Evolutionary conservation across 352 stramenopile species (phyloP).

Genomic region (Phytopythium cucurbitacearum): DNA sequence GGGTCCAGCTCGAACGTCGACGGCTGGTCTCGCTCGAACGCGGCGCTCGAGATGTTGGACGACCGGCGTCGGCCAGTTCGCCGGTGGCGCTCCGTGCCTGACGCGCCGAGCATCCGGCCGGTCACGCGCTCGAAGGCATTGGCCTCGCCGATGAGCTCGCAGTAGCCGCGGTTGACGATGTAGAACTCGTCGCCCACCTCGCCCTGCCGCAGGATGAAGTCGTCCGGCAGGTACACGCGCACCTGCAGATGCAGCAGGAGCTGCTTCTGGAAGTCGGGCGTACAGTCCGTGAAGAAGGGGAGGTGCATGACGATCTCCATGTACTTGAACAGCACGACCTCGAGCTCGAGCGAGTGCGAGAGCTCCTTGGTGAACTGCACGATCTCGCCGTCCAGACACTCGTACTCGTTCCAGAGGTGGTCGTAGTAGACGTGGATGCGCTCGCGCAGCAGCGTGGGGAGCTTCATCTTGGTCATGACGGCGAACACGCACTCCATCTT

Average conservation of each 20-base stretch:
- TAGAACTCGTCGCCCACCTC: slow-evolving; percentile 64
- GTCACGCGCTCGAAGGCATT: slow-evolving; percentile 29
- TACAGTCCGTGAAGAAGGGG: slow-evolving; percentile 49
- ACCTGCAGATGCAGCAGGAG: slow-evolving; percentile 49
- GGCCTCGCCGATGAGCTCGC: slow-evolving; percentile 24
- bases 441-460: slow-evolving; percentile 43
- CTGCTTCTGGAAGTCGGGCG: slow-evolving; percentile 64
- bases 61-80: not conserved
- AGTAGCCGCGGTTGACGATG: slow-evolving; percentile 63
- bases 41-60: not conserved
- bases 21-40: not conserved
- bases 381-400: slow-evolving; percentile 57
- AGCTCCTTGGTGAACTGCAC: slow-evolving; percentile 44
- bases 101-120: not conserved
- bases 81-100: not conserved
- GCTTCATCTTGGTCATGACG: slow-evolving; percentile 38
- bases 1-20: not conserved
- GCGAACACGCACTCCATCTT: slow-evolving; percentile 66
- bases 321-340: slow-evolving; percentile 59
- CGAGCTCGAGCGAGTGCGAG: slow-evolving; percentile 46
- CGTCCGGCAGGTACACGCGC: slow-evolving; percentile 66
- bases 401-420: slow-evolving; percentile 60
- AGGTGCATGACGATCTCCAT: slow-evolving; percentile 59
- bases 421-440: slow-evolving; percentile 65
- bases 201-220: slow-evolving; percentile 60